phyloP scores from a whole-genome alignment of 225 moss, liverwort and hornwort species.

The Antitrichia curtipendula region DNA sequence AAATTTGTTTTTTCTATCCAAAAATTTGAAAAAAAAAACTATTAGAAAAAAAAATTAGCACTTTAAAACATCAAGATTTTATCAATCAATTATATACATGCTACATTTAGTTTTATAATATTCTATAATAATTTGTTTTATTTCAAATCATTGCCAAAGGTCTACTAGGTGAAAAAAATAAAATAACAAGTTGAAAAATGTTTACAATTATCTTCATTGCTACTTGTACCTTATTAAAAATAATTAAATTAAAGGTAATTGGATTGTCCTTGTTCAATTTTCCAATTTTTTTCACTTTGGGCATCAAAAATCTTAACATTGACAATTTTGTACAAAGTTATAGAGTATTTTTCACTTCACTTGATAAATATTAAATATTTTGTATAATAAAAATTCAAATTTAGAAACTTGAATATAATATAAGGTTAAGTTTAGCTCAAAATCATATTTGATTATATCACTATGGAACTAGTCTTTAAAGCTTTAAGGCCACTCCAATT shows the following conservation, averaged over 20 bases:
- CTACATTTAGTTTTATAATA: background rate
- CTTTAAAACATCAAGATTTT: background rate
- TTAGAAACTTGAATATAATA: background rate
- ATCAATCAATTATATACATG: background rate
- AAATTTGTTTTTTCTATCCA: fast-evolving
- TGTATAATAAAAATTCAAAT: background rate
- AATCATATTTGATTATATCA: background rate
- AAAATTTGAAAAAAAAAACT: background rate
- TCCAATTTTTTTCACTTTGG: background rate
- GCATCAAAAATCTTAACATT: background rate
- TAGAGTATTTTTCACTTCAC: background rate
- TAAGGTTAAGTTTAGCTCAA: background rate
- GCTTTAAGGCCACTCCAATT: background rate
- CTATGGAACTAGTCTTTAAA: background rate
- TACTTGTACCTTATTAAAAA: background rate
- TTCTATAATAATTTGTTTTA: no score
- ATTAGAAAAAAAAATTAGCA: background rate
- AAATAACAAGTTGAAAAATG: background rate
- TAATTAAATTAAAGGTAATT: background rate
- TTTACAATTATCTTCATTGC: background rate
- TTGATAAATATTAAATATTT: background rate
- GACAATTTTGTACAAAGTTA: background rate
- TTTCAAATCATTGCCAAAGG: background rate
- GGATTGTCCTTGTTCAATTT: background rate
- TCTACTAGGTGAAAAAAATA: background rate